Evolutionary conservation across 371 early-diverging fungal genomes (phyloP).

Genomic region (Blastocladiella emersonii): DNA sequence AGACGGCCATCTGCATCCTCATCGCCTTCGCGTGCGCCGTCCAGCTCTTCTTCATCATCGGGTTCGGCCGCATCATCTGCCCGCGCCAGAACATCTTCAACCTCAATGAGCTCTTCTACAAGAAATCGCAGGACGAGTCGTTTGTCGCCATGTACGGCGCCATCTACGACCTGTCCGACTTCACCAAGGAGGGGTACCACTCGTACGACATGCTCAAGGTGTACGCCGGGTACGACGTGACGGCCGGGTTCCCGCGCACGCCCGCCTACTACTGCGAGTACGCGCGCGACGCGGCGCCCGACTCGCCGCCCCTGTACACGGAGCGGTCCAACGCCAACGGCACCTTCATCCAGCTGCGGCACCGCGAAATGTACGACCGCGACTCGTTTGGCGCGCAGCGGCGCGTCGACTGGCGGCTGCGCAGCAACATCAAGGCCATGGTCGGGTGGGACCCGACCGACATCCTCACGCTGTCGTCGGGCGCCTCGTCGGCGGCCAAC

Average conservation of each 20-base stretch:
- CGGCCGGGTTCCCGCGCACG: constrained; percentile 8
- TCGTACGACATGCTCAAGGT: not conserved
- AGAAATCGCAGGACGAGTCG: constrained; percentile 12
- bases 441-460: constrained; percentile 7
- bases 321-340: not conserved
- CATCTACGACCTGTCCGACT: constrained; percentile 1
- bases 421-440: not conserved
- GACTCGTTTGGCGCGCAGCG: not conserved
- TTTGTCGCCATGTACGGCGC: constrained; percentile 4
- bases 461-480: not conserved
- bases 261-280: constrained; percentile 4
- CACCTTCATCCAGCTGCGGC: not conserved
- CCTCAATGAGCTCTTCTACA: constrained; percentile 27
- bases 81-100: constrained; percentile 32
- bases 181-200: not conserved
- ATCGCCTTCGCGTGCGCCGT: constrained; percentile 38
- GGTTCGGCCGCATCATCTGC: constrained; percentile 37
- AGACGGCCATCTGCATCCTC: constrained; percentile 61
- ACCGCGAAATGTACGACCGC: not conserved
- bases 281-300: not conserved
- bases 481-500: not conserved
- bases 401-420: not conserved
- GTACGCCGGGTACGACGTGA: constrained; percentile 4
- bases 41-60: constrained; percentile 42
- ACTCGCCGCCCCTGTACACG: not conserved